phyloP scores from a whole-genome alignment of 257 asterid species.

The Linderniella brevidens region DNA sequence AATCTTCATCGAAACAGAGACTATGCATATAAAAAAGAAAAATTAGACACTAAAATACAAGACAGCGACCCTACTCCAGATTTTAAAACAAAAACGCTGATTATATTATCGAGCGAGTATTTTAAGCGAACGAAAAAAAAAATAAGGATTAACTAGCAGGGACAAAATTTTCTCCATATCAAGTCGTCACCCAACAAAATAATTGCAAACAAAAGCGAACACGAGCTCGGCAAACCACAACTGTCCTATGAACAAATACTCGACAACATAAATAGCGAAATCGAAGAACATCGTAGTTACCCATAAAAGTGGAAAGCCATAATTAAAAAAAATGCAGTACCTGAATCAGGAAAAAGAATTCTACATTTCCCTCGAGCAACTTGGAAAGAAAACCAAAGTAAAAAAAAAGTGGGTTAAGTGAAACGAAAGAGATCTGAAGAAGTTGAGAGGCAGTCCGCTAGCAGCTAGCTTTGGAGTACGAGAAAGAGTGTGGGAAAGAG shows the following conservation, averaged over 20 bases:
- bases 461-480: slow-evolving; percentile 9
- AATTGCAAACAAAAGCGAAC: no score
- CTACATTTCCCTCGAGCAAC: no score
- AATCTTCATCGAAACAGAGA: slow-evolving; percentile 1
- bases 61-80: slow-evolving; percentile 18
- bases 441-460: slow-evolving; percentile 8
- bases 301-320: no score
- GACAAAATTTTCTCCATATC: background rate
- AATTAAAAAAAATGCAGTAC: no score
- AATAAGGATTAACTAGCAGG: slow-evolving; percentile 15
- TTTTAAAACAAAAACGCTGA: slow-evolving; percentile 9
- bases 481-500: slow-evolving; percentile 13
- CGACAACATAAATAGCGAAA: no score
- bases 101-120: slow-evolving; percentile 7
- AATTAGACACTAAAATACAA: slow-evolving; percentile 10
- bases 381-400: no score
- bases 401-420: background rate
- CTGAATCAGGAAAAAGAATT: no score
- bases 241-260: no score
- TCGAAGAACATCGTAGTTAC: no score
- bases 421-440: slow-evolving; percentile 15
- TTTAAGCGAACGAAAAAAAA: background rate
- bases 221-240: no score
- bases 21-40: background rate
- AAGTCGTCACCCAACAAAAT: no score